Percentiles rank a stretch among this genome's conserved stretches.
Conservation (phyloP, 2,329 filamentous ascomycete species). For the Cladophialophora bantiana region DNA sequence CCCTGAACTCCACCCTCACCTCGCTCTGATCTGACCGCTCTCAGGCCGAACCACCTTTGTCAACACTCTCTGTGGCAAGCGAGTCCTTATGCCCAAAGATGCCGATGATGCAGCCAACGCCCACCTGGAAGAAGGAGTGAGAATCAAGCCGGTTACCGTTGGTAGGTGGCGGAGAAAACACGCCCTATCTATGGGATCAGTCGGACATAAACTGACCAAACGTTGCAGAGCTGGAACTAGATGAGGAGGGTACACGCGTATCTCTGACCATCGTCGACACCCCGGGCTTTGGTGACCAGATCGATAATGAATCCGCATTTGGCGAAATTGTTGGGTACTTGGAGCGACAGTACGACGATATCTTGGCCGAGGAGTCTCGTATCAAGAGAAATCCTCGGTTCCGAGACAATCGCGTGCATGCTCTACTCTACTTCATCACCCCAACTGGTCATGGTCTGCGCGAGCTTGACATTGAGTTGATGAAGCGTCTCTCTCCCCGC, state of each 20-base stretch:
- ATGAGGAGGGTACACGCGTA: constrained; percentile 98
- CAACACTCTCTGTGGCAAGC: constrained; percentile 97
- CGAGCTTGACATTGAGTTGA: constrained; percentile 98
- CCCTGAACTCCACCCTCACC: constrained; percentile 12
- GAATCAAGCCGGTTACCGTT: constrained; percentile 98
- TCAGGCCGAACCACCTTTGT: constrained; percentile 96
- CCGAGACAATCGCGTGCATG: constrained; percentile 98
- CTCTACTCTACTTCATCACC: constrained; percentile 98
- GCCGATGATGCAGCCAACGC: constrained; percentile 87
- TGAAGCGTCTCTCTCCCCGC: constrained; percentile 97
- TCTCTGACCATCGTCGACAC: constrained; percentile 98
- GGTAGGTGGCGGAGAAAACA: constrained; percentile 64
- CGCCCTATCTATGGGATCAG: constrained; percentile 7
- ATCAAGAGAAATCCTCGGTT: constrained; percentile 99
- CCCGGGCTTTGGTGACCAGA: constrained; percentile 96
- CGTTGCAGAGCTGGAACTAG: constrained; percentile 81
- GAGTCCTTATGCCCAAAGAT: constrained; percentile 89
- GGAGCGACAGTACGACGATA: constrained; percentile 99
- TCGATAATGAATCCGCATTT: constrained; percentile 99
- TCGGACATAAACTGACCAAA: constrained; percentile 39
- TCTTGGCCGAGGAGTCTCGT: constrained; percentile 97
- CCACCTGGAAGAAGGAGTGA: constrained; percentile 93
- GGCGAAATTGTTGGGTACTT: constrained; percentile 97
- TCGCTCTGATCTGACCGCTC: constrained; percentile 17
- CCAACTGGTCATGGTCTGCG: constrained; percentile 97